Base-by-base conservation (phyloP, 2,329 filamentous ascomycete genomes). In the Ophiostoma himal-ulmi region DNA sequence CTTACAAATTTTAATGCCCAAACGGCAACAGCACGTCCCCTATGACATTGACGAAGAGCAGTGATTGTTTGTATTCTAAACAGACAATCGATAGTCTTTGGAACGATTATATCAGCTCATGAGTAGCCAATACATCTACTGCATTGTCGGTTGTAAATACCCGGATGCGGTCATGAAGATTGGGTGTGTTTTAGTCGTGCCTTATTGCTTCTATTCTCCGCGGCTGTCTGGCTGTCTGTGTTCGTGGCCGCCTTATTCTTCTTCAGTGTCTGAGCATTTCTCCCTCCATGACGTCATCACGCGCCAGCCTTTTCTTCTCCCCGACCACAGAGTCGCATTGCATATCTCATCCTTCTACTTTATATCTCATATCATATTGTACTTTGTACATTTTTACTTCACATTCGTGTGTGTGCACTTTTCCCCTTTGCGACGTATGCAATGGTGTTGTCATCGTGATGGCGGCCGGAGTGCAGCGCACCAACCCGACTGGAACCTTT, bases 241-340 rank as follows among this genome's bases (percentile, higher is more conserved):
- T 48, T 48, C 17, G 44, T 48, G 44, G n/a, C 20, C n/a, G 44
- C 44, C 44, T 48, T 48, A 48, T 48, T 48, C 44, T 17, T 8
- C 5, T 48, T 48, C 44, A 48, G 17, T 48, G 44, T 48, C 44
- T 48, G 44, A 48, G 44, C 20, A 48, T 39, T 48, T 17, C 52
- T 22, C 22, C 48, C 22, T 26, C n/a, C 26, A 57, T 57, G 52
- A 57, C 52, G 52, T 57, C 52, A 57, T 57, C 22, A 10, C n/a
- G n/a, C 52, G 22, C 52, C 22, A 57, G 52, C 52, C 52, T 26
- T 26, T 14, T 57, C 7, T 26, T 26, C 52, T 57, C 22, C 52
- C 52, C 52, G 22, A 26, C 22, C 52, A 57, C 52, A 57, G 52
- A 57, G 52, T 57, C 52, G 52, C 52, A 57, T 57, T 57, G 52